Evolutionary conservation across 2,329 filamentous ascomycete species (phyloP), one percentile per base, ranked within the genome.

Genomic region (Orbilia quercus): DNA sequence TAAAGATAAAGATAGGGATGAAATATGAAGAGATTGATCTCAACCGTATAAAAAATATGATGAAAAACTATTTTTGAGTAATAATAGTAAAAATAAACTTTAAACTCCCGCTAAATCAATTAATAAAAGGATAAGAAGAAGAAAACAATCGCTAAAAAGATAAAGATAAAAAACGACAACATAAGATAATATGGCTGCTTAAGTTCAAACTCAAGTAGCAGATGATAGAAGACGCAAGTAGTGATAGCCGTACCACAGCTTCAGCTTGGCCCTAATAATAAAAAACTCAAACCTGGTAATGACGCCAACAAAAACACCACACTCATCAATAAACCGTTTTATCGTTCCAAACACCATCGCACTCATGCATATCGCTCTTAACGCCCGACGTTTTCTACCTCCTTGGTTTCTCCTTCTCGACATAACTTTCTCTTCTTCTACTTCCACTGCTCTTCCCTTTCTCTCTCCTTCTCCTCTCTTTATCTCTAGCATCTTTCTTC

Each of bases 91-190:
- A 14, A 44, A 45, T n/a, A 65, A 45, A 53, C 25, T 53, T 14
- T 34, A 14, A 71, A 71, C 66, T 71, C 66, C 66, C 66, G 66
- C 66, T 71, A 71, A 71, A 64, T 14, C 40, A 54, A 31, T 71
- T 48, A 42, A 42, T 38, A 59, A 53, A 44, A 70, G 7, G 11
- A 9, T 20, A 62, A 47, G 16, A 36, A n/a, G n/a, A n/a, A n/a
- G n/a, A 14, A 54, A 48, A 48, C 2, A 40, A 59, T 1, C 42
- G 54, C 54, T 58, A 58, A 38, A 58, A 44, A 14, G 20, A 28
- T 18, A 5, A 44, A 9, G 16, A 20, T 28, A 28, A 45, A 45
- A 20, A 9, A 45, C 22, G 14, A 5, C 36, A 40, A 40, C 36
- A 12, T 40, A 4, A 40, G 12, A 34, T 38, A 48, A 31, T n/a